Evolutionary conservation across 768 basidiomycete species (phyloP).

Genomic region (Mycena crocata): DNA sequence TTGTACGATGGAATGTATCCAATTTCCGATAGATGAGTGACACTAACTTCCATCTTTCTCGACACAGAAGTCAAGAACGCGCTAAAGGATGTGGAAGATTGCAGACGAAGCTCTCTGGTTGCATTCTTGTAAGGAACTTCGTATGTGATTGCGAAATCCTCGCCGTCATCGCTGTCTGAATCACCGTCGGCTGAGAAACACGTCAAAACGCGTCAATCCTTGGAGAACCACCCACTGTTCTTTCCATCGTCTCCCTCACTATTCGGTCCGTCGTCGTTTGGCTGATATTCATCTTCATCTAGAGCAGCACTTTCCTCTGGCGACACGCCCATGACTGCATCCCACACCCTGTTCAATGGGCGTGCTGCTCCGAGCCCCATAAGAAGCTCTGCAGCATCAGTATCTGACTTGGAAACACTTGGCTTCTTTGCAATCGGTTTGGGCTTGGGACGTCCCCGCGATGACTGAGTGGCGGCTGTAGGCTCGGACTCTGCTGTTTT

Average conservation of each 20-base stretch:
- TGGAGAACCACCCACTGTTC: no score
- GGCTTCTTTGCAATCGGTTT: neutral
- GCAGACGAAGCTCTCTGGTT: no score
- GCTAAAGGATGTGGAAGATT: no score
- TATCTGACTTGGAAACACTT: neutral
- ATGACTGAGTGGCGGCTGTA: no score
- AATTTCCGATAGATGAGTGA: slow-evolving; percentile 20
- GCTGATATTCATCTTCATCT: neutral
- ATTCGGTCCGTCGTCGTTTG: no score
- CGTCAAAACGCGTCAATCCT: neutral
- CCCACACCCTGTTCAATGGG: neutral
- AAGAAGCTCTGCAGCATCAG: neutral
- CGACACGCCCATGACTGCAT: neutral
- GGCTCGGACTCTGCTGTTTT: no score
- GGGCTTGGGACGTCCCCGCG: neutral
- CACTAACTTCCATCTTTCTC: slow-evolving; percentile 6
- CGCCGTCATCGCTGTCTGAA: no score
- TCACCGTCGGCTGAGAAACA: neutral
- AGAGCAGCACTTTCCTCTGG: neutral
- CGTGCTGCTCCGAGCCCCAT: neutral
- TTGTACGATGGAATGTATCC: slow-evolving; percentile 36
- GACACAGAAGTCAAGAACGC: neutral
- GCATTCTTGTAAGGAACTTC: no score
- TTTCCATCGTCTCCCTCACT: no score
- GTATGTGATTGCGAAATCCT: no score